Evolutionary conservation across 805 yeast genomes (phyloP).

Genomic region (Starmerella kuoi): DNA sequence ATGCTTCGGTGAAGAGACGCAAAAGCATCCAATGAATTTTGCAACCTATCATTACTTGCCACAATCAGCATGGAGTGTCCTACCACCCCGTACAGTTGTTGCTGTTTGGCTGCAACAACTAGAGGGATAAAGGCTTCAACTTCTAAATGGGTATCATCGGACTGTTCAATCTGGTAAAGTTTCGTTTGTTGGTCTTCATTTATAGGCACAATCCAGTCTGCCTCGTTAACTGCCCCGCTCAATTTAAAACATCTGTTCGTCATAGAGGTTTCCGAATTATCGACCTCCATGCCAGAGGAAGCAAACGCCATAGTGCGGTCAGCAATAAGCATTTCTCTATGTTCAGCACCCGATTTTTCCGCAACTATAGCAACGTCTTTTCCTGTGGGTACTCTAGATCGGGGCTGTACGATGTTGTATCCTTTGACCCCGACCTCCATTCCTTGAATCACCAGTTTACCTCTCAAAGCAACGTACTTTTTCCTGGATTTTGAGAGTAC

Average conservation of each 20-base stretch:
- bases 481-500: slow-evolving; percentile 12
- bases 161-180: slow-evolving; percentile 17
- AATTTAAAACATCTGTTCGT: neutral
- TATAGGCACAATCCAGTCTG: slow-evolving; percentile 6
- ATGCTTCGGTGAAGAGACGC: slow-evolving; percentile 55
- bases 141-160: slow-evolving; percentile 30
- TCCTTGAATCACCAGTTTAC: slow-evolving; percentile 5
- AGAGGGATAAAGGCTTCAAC: slow-evolving; percentile 28
- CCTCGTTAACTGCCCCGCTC: slow-evolving; percentile 3
- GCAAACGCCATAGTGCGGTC: slow-evolving; percentile 4
- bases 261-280: neutral
- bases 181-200: slow-evolving; percentile 24
- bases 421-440: slow-evolving; percentile 61
- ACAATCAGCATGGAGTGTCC: slow-evolving; percentile 50
- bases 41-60: slow-evolving; percentile 48
- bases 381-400: slow-evolving; percentile 3
- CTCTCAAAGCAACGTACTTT: slow-evolving; percentile 10
- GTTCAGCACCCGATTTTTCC: slow-evolving; percentile 29
- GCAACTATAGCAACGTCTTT: slow-evolving; percentile 18
- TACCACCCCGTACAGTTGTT: slow-evolving; percentile 32
- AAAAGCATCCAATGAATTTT: slow-evolving; percentile 56
- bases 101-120: slow-evolving; percentile 35
- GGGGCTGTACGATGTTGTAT: slow-evolving; percentile 32
- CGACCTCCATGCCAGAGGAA: slow-evolving; percentile 11
- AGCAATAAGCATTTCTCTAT: slow-evolving; percentile 39